Conservation (phyloP, 176 grass and related monocot species). For the Calamus simplicifolius region DNA sequence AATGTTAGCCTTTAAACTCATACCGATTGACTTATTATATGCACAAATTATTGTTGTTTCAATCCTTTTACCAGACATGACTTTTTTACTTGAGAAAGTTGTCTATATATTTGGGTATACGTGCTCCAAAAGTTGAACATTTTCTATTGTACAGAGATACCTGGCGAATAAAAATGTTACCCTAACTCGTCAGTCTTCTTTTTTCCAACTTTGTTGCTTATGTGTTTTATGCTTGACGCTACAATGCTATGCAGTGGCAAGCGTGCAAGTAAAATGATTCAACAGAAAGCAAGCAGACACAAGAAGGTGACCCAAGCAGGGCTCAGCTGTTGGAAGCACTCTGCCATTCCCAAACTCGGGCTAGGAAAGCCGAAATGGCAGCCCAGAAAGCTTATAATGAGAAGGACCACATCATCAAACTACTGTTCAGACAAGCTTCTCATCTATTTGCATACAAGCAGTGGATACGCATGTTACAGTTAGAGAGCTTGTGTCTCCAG, state of each 20-base stretch:
- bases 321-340: constrained; percentile 62
- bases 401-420: constrained; percentile 79
- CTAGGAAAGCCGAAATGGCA: constrained; percentile 74
- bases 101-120: background rate
- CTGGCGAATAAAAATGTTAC: too few relatives aligned
- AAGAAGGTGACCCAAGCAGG: constrained; percentile 17
- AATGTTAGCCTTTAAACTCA: too few relatives aligned
- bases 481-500: constrained; percentile 86
- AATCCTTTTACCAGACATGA: too few relatives aligned
- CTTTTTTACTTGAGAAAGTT: too few relatives aligned
- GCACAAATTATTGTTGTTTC: too few relatives aligned
- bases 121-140: background rate
- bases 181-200: background rate
- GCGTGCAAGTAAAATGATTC: background rate
- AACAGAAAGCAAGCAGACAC: constrained; percentile 4
- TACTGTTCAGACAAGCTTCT: constrained; percentile 68
- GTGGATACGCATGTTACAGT: constrained; percentile 81
- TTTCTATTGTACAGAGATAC: background rate
- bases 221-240: too few relatives aligned
- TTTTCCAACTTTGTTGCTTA: background rate
- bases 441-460: constrained; percentile 90
- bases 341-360: constrained; percentile 81
- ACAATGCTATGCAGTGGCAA: background rate
- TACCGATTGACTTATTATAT: too few relatives aligned
- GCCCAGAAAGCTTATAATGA: constrained; percentile 71